Percentiles rank a stretch among this genome's conserved stretches.
Conservation (phyloP, 2,329 filamentous ascomycete genomes). For the Drechslerella coelobrocha region DNA sequence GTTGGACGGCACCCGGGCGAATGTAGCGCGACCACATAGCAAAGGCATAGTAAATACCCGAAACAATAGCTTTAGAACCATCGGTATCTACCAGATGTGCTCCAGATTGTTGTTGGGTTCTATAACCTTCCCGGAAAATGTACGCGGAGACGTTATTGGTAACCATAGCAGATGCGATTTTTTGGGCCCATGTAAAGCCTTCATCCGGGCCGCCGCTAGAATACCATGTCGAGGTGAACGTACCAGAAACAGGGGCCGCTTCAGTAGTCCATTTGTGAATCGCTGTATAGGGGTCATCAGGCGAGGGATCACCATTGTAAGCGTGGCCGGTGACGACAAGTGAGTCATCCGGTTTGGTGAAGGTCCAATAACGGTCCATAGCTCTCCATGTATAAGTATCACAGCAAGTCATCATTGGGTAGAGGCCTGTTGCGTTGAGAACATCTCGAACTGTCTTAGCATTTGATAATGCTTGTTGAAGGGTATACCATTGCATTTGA, state of each 20-base stretch:
- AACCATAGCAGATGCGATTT: conserved; percentile 63
- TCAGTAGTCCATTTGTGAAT: conserved; percentile 65
- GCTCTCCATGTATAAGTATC: conserved; percentile 60
- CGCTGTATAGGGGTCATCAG: conserved; percentile 58
- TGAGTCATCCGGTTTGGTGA: conserved; percentile 58
- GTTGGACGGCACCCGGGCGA: conserved; percentile 58
- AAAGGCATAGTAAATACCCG: conserved; percentile 59
- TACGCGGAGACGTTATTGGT: conserved; percentile 63
- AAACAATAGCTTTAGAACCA: conserved; percentile 56
- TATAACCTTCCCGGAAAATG: conserved; percentile 65
- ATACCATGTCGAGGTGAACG: conserved; percentile 62
- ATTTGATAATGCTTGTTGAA: conserved; percentile 29
- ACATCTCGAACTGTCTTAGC: conserved; percentile 59
- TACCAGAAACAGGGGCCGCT: conserved; percentile 61
- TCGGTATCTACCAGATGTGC: conserved; percentile 56
- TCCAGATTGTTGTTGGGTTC: conserved; percentile 56
- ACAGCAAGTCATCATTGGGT: conserved; percentile 60
- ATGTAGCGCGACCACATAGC: conserved; percentile 59
- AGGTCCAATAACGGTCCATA: conserved; percentile 58
- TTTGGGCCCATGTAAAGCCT: conserved; percentile 66
- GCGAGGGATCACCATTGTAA: conserved; percentile 59
- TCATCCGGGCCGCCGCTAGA: conserved; percentile 61
- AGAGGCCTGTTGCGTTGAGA: conserved; percentile 58
- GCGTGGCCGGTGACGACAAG: conserved; percentile 59
- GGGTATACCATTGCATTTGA: conserved; percentile 44